A percentile compares a stretch with the other conserved stretches of the same genome.
Evolutionary conservation across 768 basidiomycete species (phyloP).

Genomic region (Pisolithus albus): DNA sequence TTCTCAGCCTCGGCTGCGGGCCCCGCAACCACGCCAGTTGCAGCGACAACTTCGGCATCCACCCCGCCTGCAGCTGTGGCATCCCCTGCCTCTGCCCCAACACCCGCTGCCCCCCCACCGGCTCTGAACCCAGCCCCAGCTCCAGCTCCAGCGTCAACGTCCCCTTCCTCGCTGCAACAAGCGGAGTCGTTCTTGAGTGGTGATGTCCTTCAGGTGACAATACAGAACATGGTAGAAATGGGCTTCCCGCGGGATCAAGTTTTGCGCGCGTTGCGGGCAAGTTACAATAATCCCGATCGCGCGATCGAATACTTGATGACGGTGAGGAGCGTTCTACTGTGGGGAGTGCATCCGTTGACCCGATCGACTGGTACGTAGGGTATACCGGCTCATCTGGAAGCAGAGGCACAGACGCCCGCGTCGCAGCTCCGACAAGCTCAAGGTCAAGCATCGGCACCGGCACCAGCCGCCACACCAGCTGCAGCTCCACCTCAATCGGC

Average conservation of each 20-base stretch:
- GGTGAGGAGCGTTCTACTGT: slow-evolving; percentile 39
- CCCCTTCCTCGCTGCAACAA: slow-evolving; percentile 38
- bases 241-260: slow-evolving; percentile 87
- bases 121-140: slow-evolving; percentile 29
- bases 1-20: slow-evolving; percentile 24
- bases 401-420: slow-evolving; percentile 31
- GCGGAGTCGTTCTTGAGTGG: slow-evolving; percentile 68
- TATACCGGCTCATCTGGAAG: slow-evolving; percentile 65
- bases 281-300: slow-evolving; percentile 95
- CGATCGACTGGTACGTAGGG: slow-evolving; percentile 44
- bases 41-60: slow-evolving; percentile 9
- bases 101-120: slow-evolving; percentile 30
- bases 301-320: slow-evolving; percentile 98
- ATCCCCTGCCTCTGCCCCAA: slow-evolving; percentile 28
- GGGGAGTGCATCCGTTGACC: neutral
- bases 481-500: slow-evolving; percentile 17
- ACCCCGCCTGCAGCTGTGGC: slow-evolving; percentile 25
- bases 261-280: slow-evolving; percentile 77
- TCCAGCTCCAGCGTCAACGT: slow-evolving; percentile 23
- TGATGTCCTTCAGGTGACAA: slow-evolving; percentile 63
- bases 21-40: slow-evolving; percentile 25
- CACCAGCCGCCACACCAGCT: too few species aligned
- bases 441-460: too few species aligned
- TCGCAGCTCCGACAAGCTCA: slow-evolving; percentile 20
- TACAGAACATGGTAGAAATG: slow-evolving; percentile 88